Base-by-base conservation (phyloP, 306 rosid species). In the Inga leiocalycina region DNA sequence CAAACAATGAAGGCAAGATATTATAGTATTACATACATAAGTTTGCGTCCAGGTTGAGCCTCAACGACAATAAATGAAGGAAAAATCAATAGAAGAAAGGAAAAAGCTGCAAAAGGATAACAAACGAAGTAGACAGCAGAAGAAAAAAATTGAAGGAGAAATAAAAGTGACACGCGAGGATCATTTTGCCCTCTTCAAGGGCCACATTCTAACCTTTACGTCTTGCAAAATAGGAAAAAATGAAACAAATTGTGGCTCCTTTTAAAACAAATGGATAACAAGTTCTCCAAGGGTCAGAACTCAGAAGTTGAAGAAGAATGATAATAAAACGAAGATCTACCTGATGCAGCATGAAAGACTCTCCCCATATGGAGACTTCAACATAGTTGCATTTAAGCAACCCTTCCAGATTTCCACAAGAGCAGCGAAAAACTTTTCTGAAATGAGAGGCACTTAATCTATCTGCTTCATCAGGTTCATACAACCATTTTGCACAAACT, bases 281-380 rank as follows among this genome's bases (percentile, higher is more conserved):
- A 72, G 49, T 35, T 81, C 56, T 19, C 48, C 19, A 12, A 70
- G 69, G 59, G 46, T 20, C 12, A 56, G 24, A 17, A 57, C 2
- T 70, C 17, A 67, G 69, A 68, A 56, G 2, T 20, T 39, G 30
- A 57, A 74, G 80, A 74, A 46, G 68, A 71, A 81, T 30, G 57
- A 77, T n/a, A 20, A 61, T 22, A n/a, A 35, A 57, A 39, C 9
- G 35, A 74, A 43, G 72, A 76, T 86, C 80, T 88, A 96, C 99
- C 91, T 96, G 99, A 88, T 93, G 98, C 77, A 96, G 84, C 97
- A 95, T 95, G 91, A 93, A 95, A 49, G 97, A 95, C 88, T 95
- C 98, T 78, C 99, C 99, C 93, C 92, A 90, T 59, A 96, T 89
- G 74, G 90, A 92, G 34, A 96, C 41, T 88, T 92, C 98, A 49